Conservation (phyloP, 2,329 filamentous ascomycete species). For the Clonostachys sp. region DNA sequence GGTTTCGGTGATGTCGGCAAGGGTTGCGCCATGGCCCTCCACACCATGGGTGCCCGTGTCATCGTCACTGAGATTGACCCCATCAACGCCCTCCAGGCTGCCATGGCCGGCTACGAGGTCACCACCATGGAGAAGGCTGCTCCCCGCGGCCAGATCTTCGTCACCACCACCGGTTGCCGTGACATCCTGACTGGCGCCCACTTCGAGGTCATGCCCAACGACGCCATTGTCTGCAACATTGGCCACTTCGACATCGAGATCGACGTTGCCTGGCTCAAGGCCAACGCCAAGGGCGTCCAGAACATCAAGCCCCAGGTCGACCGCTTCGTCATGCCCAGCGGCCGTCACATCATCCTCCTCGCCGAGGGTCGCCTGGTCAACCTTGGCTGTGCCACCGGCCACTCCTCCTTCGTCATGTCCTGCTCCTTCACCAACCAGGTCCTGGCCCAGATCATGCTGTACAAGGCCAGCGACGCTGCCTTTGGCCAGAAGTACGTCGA, state of each 20-base stretch:
- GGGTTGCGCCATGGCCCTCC: slow-evolving; percentile 93
- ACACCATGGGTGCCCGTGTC: slow-evolving; percentile 95
- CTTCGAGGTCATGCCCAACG: slow-evolving; percentile 95
- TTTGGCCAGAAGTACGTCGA: slow-evolving; percentile 95
- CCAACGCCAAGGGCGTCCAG: slow-evolving; percentile 86
- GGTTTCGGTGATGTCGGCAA: slow-evolving; percentile 99
- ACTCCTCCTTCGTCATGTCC: slow-evolving; percentile 99
- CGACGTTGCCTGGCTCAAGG: slow-evolving; percentile 99
- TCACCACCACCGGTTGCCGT: slow-evolving; percentile 98
- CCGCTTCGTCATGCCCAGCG: slow-evolving; percentile 90
- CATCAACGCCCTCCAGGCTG: slow-evolving; percentile 99
- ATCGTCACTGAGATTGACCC: slow-evolving; percentile 96
- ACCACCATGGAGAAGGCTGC: slow-evolving; percentile 97
- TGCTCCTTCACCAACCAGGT: slow-evolving; percentile 99
- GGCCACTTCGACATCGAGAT: slow-evolving; percentile 99
- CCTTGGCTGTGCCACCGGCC: slow-evolving; percentile 96
- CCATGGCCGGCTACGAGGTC: slow-evolving; percentile 95
- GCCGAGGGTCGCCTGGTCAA: slow-evolving; percentile 99
- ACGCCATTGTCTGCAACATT: slow-evolving; percentile 99
- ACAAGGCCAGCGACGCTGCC: slow-evolving; percentile 81
- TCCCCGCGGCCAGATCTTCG: slow-evolving; percentile 88
- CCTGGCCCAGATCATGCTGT: slow-evolving; percentile 97
- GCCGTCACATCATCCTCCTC: slow-evolving; percentile 96
- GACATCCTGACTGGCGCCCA: slow-evolving; percentile 90
- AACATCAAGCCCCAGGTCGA: slow-evolving; percentile 99